Conservation (phyloP, 2,329 filamentous ascomycete species). For the Periconia macrospinosa region DNA sequence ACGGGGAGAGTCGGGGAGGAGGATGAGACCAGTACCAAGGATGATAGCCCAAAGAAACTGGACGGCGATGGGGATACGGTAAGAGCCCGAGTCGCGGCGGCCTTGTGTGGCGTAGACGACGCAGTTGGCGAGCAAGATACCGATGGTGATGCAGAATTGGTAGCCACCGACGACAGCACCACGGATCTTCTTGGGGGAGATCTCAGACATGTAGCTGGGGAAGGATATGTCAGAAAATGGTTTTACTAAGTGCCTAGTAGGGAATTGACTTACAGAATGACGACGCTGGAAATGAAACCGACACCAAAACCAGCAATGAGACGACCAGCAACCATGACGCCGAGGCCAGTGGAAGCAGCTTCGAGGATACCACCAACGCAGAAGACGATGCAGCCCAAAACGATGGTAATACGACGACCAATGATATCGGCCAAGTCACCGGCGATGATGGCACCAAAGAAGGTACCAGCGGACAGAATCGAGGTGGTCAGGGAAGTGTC, state of each 20-base stretch:
- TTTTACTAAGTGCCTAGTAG: background rate
- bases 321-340: conserved; percentile 69
- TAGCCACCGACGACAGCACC: conserved; percentile 78
- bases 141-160: conserved; percentile 82
- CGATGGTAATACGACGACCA: conserved; percentile 66
- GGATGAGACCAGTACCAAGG: conserved; percentile 69
- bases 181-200: conserved; percentile 69
- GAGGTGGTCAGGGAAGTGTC: conserved; percentile 67
- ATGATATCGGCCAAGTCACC: conserved; percentile 64
- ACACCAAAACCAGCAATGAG: conserved; percentile 76
- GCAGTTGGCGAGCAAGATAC: conserved; percentile 73
- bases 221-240: conserved; percentile 11
- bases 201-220: conserved; percentile 77
- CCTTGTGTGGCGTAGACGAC: conserved; percentile 75
- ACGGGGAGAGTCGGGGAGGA: conserved; percentile 84
- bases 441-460: conserved; percentile 68
- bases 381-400: conserved; percentile 66
- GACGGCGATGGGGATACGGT: conserved; percentile 76
- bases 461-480: conserved; percentile 75
- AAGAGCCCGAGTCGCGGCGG: conserved; percentile 66
- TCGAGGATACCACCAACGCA: conserved; percentile 59
- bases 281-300: conserved; percentile 68
- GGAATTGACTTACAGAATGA: conserved; percentile 50
- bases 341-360: conserved; percentile 61
- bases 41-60: conserved; percentile 84